Base-by-base conservation (phyloP, 768 basidiomycete species). In the Mycena sanguinolenta region DNA sequence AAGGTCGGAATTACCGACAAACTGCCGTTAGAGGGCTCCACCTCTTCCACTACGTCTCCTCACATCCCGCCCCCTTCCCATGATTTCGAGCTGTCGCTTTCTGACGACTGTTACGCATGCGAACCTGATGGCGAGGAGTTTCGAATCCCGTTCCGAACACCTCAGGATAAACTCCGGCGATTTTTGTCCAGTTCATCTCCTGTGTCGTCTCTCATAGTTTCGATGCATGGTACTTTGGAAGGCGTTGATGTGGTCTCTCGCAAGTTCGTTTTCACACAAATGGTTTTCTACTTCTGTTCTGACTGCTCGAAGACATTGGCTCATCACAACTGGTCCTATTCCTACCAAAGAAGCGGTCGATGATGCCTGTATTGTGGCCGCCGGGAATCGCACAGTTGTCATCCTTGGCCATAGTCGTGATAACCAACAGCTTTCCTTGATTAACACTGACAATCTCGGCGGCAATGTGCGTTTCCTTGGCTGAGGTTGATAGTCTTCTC, bases 401-500 rank as follows among this genome's bases (percentile, higher is more conserved):
- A 66, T 84, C n/a, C 77, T 86, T 0, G 84, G 80, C 9, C 85
- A 85, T 67, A 78, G 77, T 14, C 79, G 84, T 39, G 81, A 83
- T 58, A 76, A 77, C 58, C 66, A 77, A 39, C 83, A 83, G 64
- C 70, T 83, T 21, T 75, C 80, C 38, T 63, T 78, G 14, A 58
- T 79, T 30, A 73, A 75, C 57, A 28, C 17, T 10, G 73, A 73
- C 58, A 34, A 34, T 34, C 32, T 34, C 32, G 32, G 10, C 32
- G 6, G 25, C 21, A 58, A 52, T 23, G 83, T 84, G 65, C 72
- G 75, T 68, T 44, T 62, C 53, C 52, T 21, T 54, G 42, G 46
- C 39, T 32, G 19, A 23, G 13, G 7, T 42, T 17, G 14, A 39
- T 36, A 2, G 44, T 34, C 27, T n/a, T n/a, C 52, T 63, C 39